These are phyloP conservation scores for Sugiyamaella grinbergsii DNA, from an alignment of 1,139 yeast species.

Conservation along the genomic window DNA sequence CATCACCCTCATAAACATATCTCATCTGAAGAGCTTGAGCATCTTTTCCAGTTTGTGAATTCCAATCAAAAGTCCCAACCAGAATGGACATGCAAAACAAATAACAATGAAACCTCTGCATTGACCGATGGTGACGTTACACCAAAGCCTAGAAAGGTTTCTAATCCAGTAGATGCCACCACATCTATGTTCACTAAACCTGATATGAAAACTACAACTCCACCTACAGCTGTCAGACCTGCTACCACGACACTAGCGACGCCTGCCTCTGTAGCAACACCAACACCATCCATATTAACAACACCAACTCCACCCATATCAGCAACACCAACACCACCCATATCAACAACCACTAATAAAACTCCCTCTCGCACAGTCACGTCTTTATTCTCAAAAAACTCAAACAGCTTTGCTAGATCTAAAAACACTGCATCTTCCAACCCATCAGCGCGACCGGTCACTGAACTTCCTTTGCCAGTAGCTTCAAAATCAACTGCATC, in stretches of 20 bases:
- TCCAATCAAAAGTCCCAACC: slow-evolving; percentile 21
- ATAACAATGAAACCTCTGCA: neutral
- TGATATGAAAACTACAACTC: neutral
- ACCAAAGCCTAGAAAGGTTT: neutral
- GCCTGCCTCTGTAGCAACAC: slow-evolving; percentile 2
- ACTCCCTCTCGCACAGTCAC: slow-evolving; percentile 27
- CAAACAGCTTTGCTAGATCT: neutral
- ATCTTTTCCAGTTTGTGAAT: slow-evolving; percentile 30
- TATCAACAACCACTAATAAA: slow-evolving; percentile 25
- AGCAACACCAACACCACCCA: slow-evolving; percentile 12
- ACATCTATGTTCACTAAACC: no score
- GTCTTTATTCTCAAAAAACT: slow-evolving; percentile 23
- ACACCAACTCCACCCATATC: neutral
- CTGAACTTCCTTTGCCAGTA: slow-evolving; percentile 21
- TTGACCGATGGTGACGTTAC: slow-evolving; percentile 5
- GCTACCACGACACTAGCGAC: neutral
- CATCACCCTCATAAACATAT: slow-evolving; percentile 27
- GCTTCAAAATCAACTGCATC: slow-evolving; percentile 12
- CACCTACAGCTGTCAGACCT: neutral
- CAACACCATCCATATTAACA: slow-evolving; percentile 16
- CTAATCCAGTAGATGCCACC: neutral
- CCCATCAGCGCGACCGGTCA: slow-evolving; percentile 14
- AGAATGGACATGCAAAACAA: neutral
- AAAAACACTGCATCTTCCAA: slow-evolving; percentile 2
- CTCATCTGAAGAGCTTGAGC: slow-evolving; percentile 33